phyloP scores from a whole-genome alignment of 129 eudicot genomes.

The Chrysanthemum seticuspe region DNA sequence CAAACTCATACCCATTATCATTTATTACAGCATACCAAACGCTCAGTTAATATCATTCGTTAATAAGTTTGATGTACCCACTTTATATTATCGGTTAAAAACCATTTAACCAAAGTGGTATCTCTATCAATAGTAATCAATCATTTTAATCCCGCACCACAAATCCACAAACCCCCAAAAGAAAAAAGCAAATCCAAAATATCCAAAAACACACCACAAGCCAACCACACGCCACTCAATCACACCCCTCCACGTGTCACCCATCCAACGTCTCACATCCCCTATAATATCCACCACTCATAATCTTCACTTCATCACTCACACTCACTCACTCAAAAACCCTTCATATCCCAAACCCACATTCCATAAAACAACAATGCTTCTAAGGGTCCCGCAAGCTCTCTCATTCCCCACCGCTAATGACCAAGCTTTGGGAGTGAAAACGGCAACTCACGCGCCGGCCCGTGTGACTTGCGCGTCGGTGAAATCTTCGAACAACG shows the following conservation, averaged over 20 bases:
- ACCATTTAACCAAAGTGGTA: no score
- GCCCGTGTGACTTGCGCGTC: slow-evolving; percentile 40
- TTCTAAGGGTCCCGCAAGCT: slow-evolving; percentile 49
- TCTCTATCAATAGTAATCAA: no score
- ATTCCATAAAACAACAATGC: slow-evolving; percentile 29
- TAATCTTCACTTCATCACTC: slow-evolving; percentile 5
- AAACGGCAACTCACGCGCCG: slow-evolving; percentile 11
- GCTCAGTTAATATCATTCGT: no score
- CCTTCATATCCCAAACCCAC: not conserved
- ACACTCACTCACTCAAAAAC: not conserved
- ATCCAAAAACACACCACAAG: slow-evolving; percentile 34
- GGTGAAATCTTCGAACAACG: slow-evolving; percentile 44
- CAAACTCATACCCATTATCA: no score
- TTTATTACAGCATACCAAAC: no score
- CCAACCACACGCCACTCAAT: slow-evolving; percentile 64
- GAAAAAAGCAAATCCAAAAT: no score
- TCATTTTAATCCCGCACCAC: no score
- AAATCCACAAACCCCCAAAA: no score
- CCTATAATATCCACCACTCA: slow-evolving; percentile 9
- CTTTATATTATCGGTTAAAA: no score
- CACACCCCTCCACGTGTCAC: slow-evolving; percentile 47
- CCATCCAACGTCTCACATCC: slow-evolving; percentile 34
- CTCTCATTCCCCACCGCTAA: slow-evolving; percentile 14
- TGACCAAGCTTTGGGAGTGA: not conserved
- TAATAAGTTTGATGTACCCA: no score